phyloP scores from a whole-genome alignment of 495 filamentous ascomycete species.

The Polyplosphaeria fusca region DNA sequence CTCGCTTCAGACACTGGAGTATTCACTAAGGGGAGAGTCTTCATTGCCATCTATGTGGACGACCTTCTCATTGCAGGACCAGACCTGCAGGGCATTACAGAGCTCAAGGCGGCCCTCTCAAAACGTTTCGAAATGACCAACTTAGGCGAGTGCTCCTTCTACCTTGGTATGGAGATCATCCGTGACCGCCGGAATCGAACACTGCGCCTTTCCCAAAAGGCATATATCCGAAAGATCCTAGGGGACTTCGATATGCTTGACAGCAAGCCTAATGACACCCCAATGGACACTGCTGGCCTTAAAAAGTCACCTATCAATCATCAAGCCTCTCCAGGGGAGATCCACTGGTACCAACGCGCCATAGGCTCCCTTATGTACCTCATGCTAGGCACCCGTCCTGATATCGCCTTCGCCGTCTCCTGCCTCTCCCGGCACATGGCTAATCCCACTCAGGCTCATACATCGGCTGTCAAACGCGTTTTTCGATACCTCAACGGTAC shows the following conservation, averaged over 20 bases:
- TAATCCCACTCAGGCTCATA: conserved; percentile 33
- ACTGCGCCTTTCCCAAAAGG: conserved; percentile 30
- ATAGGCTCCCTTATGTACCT: conserved; percentile 30
- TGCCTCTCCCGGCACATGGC: conserved; percentile 22
- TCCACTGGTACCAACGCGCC: conserved; percentile 14
- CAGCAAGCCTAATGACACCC: conserved; percentile 9
- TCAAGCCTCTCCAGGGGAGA: background rate
- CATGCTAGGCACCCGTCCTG: conserved; percentile 25
- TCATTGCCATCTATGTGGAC: conserved; percentile 41
- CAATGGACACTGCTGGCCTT: background rate
- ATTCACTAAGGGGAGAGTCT: conserved; percentile 32
- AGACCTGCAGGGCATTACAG: conserved; percentile 26
- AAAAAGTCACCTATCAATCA: conserved; percentile 10
- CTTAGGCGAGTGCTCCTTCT: conserved; percentile 37
- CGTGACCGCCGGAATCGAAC: conserved; percentile 33
- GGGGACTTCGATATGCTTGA: conserved; percentile 32
- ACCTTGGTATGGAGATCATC: conserved; percentile 39
- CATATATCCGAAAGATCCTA: background rate
- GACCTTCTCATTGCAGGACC: conserved; percentile 39
- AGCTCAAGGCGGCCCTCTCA: conserved; percentile 36
- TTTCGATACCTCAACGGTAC: conserved; percentile 36
- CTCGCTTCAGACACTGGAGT: conserved; percentile 33
- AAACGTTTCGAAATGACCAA: conserved; percentile 40
- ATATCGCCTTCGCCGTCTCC: conserved; percentile 25
- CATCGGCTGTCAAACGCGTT: conserved; percentile 26